Base-by-base conservation (phyloP, 2,329 filamentous ascomycete genomes). In the Botrytis fragariae region DNA sequence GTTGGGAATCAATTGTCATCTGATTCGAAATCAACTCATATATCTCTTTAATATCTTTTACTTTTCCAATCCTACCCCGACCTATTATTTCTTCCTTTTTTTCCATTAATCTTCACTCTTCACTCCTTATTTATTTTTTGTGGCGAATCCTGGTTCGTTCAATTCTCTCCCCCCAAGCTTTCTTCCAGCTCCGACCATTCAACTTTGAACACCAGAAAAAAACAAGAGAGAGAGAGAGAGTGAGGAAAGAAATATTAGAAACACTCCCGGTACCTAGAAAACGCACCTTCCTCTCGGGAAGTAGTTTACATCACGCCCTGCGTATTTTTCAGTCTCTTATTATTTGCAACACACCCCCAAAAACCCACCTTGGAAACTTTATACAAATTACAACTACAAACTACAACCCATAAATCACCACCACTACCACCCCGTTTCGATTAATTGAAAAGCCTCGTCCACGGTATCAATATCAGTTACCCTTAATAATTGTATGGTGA, bases 341-440 rank as follows among this genome's bases (percentile, higher is more conserved):
- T 61, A 16, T 12, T 29, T 64, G 37, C 62, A 64, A 45, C 62
- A 32, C 51, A 32, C 39, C n/a, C 39, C 39, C 32, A 37, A 20
- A 45, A 64, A 64, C 39, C 39, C n/a, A 64, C 62, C 62, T 64
- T 32, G 62, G 62, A 64, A 64, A 45, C 61, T 42, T 45, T 45
- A 67, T 37, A 67, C 63, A 67, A 67, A 48, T 48, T 67, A 39
- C 64, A 67, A 67, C 45, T 22, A 51, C 35, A 62, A 39, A 42
- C 37, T 54, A n/a, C 60, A 62, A 62, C 37, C 37, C 60, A 62
- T 62, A 57, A 29, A 57, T 29, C 51, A 57, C 51, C n/a, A 29
- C 51, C 25, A 54, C 51, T 18, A 29, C 51, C n/a, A 8, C 51
- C 51, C 51, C 63, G 18, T 39, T 32, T 25, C 32, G 22, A 67